phyloP scores from a whole-genome alignment of 208 protist species.

The Crithidia fasciculata region DNA sequence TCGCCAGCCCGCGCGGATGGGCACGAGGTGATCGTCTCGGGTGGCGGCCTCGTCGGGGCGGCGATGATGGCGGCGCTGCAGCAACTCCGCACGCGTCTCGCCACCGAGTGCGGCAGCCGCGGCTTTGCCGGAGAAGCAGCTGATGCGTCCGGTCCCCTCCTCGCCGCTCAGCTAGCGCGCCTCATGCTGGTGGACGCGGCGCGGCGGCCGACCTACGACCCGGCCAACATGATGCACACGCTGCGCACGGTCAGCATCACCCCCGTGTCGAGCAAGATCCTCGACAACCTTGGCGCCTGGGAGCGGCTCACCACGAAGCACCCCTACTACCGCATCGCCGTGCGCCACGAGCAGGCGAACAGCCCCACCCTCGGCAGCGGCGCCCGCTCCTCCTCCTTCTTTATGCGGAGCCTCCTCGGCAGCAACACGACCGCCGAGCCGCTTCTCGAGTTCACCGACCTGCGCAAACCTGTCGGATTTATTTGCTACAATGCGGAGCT shows the following conservation, averaged over 20 bases:
- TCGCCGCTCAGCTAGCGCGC: constrained; percentile 43
- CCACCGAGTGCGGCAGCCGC: not conserved
- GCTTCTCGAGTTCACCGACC: constrained; percentile 82
- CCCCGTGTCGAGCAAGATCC: constrained; percentile 79
- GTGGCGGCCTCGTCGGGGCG: constrained; percentile 78
- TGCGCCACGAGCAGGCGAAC: constrained; percentile 86
- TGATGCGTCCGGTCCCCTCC: not conserved
- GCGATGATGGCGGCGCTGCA: constrained; percentile 78
- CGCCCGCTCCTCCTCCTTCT: constrained; percentile 56
- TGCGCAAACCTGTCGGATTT: constrained; percentile 82
- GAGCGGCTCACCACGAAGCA: constrained; percentile 75
- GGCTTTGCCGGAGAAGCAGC: not conserved
- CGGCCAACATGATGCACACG: constrained; percentile 67
- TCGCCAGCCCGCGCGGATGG: not conserved
- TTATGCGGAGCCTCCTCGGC: constrained; percentile 58
- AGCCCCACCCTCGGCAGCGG: constrained; percentile 47
- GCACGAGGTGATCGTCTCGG: constrained; percentile 76
- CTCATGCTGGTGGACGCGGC: constrained; percentile 71
- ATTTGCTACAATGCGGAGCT: constrained; percentile 85
- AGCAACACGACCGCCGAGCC: constrained; percentile 48
- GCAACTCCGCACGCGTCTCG: constrained; percentile 60
- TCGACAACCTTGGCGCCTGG: constrained; percentile 84
- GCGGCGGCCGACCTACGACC: constrained; percentile 53
- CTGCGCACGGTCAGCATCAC: constrained; percentile 85
- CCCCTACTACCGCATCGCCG: constrained; percentile 85